Percentiles rank a stretch among this genome's conserved stretches.
Evolutionary conservation across 495 filamentous ascomycete species (phyloP).

Genomic region (Aspergillus carlsbadensis): DNA sequence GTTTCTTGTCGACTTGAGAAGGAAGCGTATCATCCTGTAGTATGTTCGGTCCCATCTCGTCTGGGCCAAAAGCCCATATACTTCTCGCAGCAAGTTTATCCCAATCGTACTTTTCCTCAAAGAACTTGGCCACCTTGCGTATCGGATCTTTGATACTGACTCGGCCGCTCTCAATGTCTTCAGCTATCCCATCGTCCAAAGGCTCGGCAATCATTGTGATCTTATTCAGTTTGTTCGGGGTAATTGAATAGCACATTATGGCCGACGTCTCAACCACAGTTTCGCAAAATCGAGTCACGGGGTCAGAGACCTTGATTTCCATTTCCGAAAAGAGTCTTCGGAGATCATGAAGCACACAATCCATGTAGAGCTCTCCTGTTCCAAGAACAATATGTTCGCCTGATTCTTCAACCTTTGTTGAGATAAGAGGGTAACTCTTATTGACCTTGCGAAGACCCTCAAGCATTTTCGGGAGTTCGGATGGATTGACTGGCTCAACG

Average conservation of each 20-base stretch:
- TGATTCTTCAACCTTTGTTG: constrained; percentile 98
- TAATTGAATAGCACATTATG: constrained; percentile 96
- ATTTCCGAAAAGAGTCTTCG: constrained; percentile 95
- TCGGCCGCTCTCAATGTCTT: constrained; percentile 88
- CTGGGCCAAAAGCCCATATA: constrained; percentile 98
- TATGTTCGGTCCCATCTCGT: constrained; percentile 94
- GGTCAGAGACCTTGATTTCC: constrained; percentile 98
- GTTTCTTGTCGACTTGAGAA: constrained; percentile 83
- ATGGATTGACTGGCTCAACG: constrained; percentile 96
- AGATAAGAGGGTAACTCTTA: constrained; percentile 93
- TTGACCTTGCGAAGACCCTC: constrained; percentile 95
- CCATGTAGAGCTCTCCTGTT: constrained; percentile 97
- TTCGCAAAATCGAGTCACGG: constrained; percentile 95
- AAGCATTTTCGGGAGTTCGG: constrained; percentile 98
- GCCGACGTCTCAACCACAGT: constrained; percentile 97
- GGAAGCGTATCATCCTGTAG: constrained; percentile 95
- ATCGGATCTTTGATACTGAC: constrained; percentile 93
- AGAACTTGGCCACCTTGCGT: constrained; percentile 91
- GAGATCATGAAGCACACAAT: constrained; percentile 95
- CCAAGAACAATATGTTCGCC: constrained; percentile 94
- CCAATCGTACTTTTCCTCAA: constrained; percentile 97
- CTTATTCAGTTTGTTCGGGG: constrained; percentile 98
- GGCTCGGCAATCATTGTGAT: constrained; percentile 98
- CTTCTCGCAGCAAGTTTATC: constrained; percentile 90
- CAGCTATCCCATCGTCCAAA: constrained; percentile 88